phyloP scores from a whole-genome alignment of 768 basidiomycete species.

The Phlebiopsis gigantea region DNA sequence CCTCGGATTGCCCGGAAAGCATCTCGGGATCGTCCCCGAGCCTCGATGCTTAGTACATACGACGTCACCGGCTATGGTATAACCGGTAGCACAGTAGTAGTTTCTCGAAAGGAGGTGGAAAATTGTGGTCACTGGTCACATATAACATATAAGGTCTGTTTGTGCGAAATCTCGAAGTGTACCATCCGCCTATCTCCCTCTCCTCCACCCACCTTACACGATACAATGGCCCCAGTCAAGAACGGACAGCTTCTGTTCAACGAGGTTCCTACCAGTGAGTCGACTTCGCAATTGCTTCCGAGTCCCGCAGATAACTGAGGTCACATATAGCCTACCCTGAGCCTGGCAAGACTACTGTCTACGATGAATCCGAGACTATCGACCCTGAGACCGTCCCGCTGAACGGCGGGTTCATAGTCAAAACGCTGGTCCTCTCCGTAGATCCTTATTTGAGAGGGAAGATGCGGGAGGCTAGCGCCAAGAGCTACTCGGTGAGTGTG shows the following conservation, averaged over 20 bases:
- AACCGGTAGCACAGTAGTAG: too few species aligned
- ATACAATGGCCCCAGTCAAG: conserved; percentile 20
- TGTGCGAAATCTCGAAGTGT: too few species aligned
- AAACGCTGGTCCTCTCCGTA: conserved; percentile 21
- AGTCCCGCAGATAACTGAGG: not conserved
- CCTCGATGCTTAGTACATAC: not conserved
- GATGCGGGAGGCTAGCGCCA: conserved; percentile 13
- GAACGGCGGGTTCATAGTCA: conserved; percentile 25
- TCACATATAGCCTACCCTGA: conserved; percentile 22
- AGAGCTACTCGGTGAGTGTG: conserved; percentile 3
- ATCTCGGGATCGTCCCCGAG: too few species aligned
- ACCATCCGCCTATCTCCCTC: too few species aligned
- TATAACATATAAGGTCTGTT: too few species aligned
- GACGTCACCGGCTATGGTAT: not conserved
- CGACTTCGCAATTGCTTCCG: not conserved
- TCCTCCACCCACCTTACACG: too few species aligned
- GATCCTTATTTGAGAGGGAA: conserved; percentile 18
- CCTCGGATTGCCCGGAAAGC: too few species aligned
- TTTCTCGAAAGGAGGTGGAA: too few species aligned
- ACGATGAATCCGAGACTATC: conserved; percentile 23
- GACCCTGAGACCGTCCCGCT: conserved; percentile 23
- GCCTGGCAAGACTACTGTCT: conserved; percentile 24
- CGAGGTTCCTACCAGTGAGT: conserved; percentile 24
- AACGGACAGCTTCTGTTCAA: conserved; percentile 27
- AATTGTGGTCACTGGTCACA: too few species aligned